A percentile compares a stretch with the other conserved stretches of the same genome.
phyloP scores from a whole-genome alignment of 345 rosid species.

The Melastoma malabathricum region DNA sequence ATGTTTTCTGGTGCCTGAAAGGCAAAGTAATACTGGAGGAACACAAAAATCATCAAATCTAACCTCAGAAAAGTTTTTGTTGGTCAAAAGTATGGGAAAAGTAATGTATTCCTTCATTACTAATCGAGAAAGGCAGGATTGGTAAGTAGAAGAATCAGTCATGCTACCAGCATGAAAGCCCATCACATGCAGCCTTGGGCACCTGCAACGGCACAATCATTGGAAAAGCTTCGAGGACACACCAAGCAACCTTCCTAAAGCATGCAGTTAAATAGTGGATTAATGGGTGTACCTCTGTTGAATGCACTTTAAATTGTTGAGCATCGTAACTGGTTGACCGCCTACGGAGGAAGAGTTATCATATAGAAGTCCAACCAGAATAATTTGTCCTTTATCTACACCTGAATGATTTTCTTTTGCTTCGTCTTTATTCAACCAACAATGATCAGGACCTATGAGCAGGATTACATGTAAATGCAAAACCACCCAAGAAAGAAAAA shows the following conservation, averaged over 20 bases:
- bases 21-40: too few species aligned
- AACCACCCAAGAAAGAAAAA: too few species aligned
- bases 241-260: neutral
- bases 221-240: neutral
- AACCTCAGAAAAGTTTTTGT: constrained; percentile 47
- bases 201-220: constrained; percentile 22
- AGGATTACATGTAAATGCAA: too few species aligned
- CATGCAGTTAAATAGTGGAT: constrained; percentile 2
- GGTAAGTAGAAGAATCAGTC: constrained; percentile 28
- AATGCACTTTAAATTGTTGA: constrained; percentile 57
- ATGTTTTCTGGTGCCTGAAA: too few species aligned
- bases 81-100: constrained; percentile 57
- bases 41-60: constrained; percentile 1
- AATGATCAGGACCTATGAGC: constrained; percentile 48
- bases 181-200: constrained; percentile 43
- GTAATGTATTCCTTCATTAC: constrained; percentile 54
- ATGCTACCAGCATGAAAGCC: constrained; percentile 41
- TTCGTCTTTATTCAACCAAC: constrained; percentile 54
- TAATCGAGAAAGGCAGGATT: constrained; percentile 29
- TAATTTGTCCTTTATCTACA: constrained; percentile 32
- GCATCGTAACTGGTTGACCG: constrained; percentile 15
- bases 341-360: constrained; percentile 17
- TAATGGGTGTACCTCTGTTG: constrained; percentile 49
- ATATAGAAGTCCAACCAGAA: constrained; percentile 42
- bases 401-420: constrained; percentile 24